A percentile compares a stretch with the other conserved stretches of the same genome.
Conservation (phyloP, 495 filamentous ascomycete species). For the Aspergillus bertholletiae region DNA sequence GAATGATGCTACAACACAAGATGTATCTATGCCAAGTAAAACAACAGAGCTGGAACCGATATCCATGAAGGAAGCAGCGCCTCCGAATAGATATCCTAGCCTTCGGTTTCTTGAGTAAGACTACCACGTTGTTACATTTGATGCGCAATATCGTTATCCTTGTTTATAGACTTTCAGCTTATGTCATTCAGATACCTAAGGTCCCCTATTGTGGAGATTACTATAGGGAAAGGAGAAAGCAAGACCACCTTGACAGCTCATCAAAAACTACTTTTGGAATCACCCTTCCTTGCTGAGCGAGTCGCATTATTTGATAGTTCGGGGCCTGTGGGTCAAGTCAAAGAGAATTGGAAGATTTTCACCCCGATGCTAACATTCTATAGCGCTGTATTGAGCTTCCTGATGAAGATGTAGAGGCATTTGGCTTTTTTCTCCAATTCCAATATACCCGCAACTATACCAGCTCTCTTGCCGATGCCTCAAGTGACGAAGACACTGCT, state of each 20-base stretch:
- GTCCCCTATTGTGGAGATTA: conserved; percentile 74
- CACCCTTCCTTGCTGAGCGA: conserved; percentile 67
- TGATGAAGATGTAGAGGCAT: conserved; percentile 72
- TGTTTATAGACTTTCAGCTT: neutral
- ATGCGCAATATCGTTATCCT: neutral
- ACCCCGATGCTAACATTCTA: conserved; percentile 9
- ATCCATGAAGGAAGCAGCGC: conserved; percentile 8
- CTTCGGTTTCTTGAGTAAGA: conserved; percentile 37
- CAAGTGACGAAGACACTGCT: conserved; percentile 46
- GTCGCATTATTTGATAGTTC: conserved; percentile 53
- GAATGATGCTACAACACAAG: conserved; percentile 15
- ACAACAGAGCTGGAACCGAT: conserved; percentile 16
- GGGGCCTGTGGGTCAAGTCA: conserved; percentile 21
- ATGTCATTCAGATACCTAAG: conserved; percentile 47
- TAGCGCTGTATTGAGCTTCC: conserved; percentile 64
- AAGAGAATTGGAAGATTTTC: neutral
- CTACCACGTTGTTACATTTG: neutral
- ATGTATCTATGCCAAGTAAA: conserved; percentile 20
- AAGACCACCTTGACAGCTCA: conserved; percentile 71
- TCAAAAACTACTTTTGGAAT: conserved; percentile 68
- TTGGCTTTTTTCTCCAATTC: conserved; percentile 86
- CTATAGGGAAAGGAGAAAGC: conserved; percentile 61
- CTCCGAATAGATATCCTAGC: conserved; percentile 21
- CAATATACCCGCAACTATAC: conserved; percentile 92
- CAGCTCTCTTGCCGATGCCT: conserved; percentile 56